These are phyloP conservation scores for Lactifluus echinatus DNA, from an alignment of 768 basidiomycete genomes.

Conservation along the genomic window DNA sequence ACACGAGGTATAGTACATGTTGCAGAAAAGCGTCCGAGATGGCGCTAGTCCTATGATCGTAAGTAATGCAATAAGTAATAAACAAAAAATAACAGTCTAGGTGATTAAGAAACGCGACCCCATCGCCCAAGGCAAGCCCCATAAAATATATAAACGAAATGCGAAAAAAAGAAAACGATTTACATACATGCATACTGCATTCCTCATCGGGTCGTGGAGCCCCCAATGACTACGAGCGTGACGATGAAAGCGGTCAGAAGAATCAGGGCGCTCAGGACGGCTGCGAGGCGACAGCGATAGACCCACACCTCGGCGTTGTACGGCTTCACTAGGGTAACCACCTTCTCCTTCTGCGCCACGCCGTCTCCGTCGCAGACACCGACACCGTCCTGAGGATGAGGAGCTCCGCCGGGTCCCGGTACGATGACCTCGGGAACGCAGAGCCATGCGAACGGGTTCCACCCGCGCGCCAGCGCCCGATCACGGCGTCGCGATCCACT, in stretches of 20 bases:
- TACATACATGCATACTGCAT: background rate
- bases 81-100: too few relatives aligned
- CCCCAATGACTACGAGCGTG: constrained; percentile 33
- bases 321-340: constrained; percentile 12
- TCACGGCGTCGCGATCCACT: too few relatives aligned
- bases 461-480: background rate
- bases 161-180: background rate
- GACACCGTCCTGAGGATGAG: constrained; percentile 28
- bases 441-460: background rate
- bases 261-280: constrained; percentile 47
- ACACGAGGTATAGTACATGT: background rate
- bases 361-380: constrained; percentile 25
- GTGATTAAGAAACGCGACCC: background rate
- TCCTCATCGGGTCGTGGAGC: background rate
- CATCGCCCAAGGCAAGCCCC: background rate
- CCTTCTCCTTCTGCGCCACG: constrained; percentile 17
- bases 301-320: constrained; percentile 32
- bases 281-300: constrained; percentile 48
- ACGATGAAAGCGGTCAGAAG: constrained; percentile 42
- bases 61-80: too few relatives aligned
- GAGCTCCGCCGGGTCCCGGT: too few relatives aligned
- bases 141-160: background rate
- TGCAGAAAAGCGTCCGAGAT: constrained; percentile 5
- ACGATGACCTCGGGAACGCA: too few relatives aligned
- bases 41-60: constrained; percentile 1